A percentile compares a stretch with the other conserved stretches of the same genome.
Evolutionary conservation across 805 yeast species (phyloP).

Genomic region (Kockiozyma suomiensis): DNA sequence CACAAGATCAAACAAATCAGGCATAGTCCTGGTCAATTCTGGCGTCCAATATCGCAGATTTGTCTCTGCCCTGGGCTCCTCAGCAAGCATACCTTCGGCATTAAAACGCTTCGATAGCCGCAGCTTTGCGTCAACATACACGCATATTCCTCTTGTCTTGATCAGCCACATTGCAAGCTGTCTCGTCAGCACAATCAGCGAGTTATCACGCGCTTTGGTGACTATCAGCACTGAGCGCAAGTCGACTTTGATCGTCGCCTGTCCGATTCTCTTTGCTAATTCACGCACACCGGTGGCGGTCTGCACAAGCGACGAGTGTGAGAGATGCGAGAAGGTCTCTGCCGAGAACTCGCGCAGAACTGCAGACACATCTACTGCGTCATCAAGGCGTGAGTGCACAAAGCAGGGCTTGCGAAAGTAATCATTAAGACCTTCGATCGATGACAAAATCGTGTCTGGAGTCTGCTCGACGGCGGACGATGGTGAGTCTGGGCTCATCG

Average conservation of each 20-base stretch:
- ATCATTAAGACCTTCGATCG: slow-evolving; percentile 19
- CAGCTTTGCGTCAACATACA: slow-evolving; percentile 76
- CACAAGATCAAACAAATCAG: slow-evolving; percentile 62
- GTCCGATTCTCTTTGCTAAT: slow-evolving; percentile 38
- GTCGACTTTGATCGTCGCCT: slow-evolving; percentile 55
- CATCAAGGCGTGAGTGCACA: slow-evolving; percentile 30
- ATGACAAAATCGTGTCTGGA: neutral
- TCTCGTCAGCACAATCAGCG: slow-evolving; percentile 71
- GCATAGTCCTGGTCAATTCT: slow-evolving; percentile 49
- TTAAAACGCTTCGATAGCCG: slow-evolving; percentile 65
- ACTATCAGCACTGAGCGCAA: slow-evolving; percentile 75
- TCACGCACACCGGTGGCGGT: slow-evolving; percentile 41
- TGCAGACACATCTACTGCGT: slow-evolving; percentile 28
- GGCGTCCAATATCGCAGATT: slow-evolving; percentile 71
- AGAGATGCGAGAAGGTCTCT: slow-evolving; percentile 19
- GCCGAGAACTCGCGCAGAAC: slow-evolving; percentile 24
- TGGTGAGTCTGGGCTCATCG: neutral
- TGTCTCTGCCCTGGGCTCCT: slow-evolving; percentile 46
- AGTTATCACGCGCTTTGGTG: slow-evolving; percentile 86
- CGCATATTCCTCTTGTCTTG: slow-evolving; percentile 45
- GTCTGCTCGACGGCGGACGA: neutral
- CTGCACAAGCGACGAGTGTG: slow-evolving; percentile 35
- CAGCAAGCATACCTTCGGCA: slow-evolving; percentile 53
- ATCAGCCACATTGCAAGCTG: slow-evolving; percentile 81
- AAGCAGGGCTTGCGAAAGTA: slow-evolving; percentile 29